Base-by-base conservation (phyloP, 306 rosid genomes). In the Fragaria nilgerrensis region DNA sequence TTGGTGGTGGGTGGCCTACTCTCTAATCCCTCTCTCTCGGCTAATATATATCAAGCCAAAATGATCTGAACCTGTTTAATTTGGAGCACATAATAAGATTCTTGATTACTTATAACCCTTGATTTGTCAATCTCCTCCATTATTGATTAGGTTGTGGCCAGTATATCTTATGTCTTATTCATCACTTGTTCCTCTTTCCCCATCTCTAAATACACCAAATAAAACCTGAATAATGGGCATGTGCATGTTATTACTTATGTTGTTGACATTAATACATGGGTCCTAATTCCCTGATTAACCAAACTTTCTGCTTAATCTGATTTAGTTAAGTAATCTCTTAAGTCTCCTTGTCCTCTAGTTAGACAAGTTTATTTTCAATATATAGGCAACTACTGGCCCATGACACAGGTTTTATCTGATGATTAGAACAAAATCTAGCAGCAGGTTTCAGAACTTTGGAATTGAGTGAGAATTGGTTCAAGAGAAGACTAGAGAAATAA, bases 1-100 rank as follows among this genome's bases (percentile, higher is more conserved):
- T n/a, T n/a, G n/a, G 87, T 88, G 90, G 87, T 88, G 89, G 87
- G 86, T 87, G 89, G 84, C 90, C 90, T 86, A 82, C 92, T 77
- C 68, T 79, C 63, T 56, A 23, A 11, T 58, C 34, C 6, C 82
- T 78, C 36, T 53, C 74, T 32, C 81, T 69, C n/a, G n/a, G 69
- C 85, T 27, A 23, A 58, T 58, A 41, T 41, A 37, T 32, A 32
- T 32, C 87, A 87, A 84, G 85, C 88, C 84, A 83, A 80, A 80
- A 73, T 82, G 77, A 81, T 88, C 84, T 84, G 86, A 77, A 84
- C 25, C 68, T 39, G 70, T 82, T 58, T 23, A 58, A 23, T 80
- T 82, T 75, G 86, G 64, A 78, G 76, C 61, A 73, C 13, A 78
- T 1, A 55, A 7, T 55, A 23, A 58, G 22, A n/a, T 20, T 55